Percentiles rank a stretch among this genome's conserved stretches.
phyloP scores from a whole-genome alignment of 495 filamentous ascomycete species.

The Platismatia glauca region DNA sequence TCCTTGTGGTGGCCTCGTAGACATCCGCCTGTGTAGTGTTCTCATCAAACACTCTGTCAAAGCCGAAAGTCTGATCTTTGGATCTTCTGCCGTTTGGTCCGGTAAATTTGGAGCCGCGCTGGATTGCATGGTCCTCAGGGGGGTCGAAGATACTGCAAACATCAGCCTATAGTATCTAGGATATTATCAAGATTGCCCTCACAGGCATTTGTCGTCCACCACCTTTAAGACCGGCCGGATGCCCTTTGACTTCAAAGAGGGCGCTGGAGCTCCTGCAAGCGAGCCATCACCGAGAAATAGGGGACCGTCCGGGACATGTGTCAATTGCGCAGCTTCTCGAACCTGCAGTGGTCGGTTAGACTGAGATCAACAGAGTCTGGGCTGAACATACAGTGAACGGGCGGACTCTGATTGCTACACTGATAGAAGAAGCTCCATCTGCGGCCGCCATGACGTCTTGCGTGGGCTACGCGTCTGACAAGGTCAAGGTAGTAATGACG shows the following conservation, averaged over 20 bases:
- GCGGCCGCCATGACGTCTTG: constrained; percentile 40
- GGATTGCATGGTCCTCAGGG: constrained; percentile 92
- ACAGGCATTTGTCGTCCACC: constrained; percentile 93
- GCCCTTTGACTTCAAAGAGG: constrained; percentile 74
- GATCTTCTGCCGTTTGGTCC: constrained; percentile 82
- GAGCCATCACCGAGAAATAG: constrained; percentile 94
- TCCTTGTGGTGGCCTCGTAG: constrained; percentile 87
- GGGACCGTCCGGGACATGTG: constrained; percentile 74
- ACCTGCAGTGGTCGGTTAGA: constrained; percentile 32
- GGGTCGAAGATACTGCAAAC: constrained; percentile 81
- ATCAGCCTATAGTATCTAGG: background rate
- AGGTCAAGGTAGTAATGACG: background rate
- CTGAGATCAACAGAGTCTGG: constrained; percentile 14
- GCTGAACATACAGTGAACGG: constrained; percentile 71
- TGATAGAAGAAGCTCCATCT: constrained; percentile 63
- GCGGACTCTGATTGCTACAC: constrained; percentile 71
- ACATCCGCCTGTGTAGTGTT: constrained; percentile 88
- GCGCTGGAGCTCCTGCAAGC: constrained; percentile 66
- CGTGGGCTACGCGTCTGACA: background rate
- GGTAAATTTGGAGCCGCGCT: constrained; percentile 75
- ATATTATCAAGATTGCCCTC: constrained; percentile 26
- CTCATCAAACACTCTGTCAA: constrained; percentile 96
- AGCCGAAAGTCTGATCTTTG: constrained; percentile 96
- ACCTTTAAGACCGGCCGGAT: constrained; percentile 90
- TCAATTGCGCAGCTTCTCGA: constrained; percentile 56